A percentile compares a stretch with the other conserved stretches of the same genome.
These are phyloP conservation scores for Chaetomium fimeti DNA, from an alignment of 495 filamentous ascomycete species.

Conservation along the genomic window DNA sequence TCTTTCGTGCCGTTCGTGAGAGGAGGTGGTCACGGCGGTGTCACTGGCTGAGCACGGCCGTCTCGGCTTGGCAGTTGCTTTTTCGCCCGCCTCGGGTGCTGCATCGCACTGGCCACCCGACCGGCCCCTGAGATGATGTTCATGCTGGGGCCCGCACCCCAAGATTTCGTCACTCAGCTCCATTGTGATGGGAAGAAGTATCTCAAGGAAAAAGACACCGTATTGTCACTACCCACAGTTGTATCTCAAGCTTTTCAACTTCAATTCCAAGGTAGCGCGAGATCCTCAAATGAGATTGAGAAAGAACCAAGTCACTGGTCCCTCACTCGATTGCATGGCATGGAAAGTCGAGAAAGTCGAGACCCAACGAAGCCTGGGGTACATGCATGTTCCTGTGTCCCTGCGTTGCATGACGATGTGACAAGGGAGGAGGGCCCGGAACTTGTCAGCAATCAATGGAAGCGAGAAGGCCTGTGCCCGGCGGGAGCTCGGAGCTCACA, in stretches of 20 bases:
- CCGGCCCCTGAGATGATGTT: slow-evolving; percentile 11
- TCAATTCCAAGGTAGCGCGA: no score
- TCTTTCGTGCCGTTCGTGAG: background rate
- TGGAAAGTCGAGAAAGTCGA: no score
- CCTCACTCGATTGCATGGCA: no score
- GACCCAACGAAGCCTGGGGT: background rate
- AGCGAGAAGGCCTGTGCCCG: background rate
- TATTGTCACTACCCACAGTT: no score
- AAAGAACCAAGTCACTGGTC: no score
- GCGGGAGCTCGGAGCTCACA: no score
- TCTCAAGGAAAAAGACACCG: no score
- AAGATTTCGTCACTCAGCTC: background rate
- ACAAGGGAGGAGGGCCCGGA: background rate
- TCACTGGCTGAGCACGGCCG: slow-evolving; percentile 20
- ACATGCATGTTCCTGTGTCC: background rate
- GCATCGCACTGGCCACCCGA: slow-evolving; percentile 14
- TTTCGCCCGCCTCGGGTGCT: slow-evolving; percentile 2
- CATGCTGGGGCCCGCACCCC: background rate
- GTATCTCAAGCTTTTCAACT: no score
- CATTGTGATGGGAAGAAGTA: background rate
- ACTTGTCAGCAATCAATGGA: background rate
- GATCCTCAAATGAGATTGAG: no score
- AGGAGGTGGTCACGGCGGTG: background rate
- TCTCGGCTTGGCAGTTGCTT: slow-evolving; percentile 17
- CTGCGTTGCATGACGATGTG: background rate